Base-by-base conservation (phyloP, 176 grass and related monocot genomes). In the Tillandsia leiboldiana region DNA sequence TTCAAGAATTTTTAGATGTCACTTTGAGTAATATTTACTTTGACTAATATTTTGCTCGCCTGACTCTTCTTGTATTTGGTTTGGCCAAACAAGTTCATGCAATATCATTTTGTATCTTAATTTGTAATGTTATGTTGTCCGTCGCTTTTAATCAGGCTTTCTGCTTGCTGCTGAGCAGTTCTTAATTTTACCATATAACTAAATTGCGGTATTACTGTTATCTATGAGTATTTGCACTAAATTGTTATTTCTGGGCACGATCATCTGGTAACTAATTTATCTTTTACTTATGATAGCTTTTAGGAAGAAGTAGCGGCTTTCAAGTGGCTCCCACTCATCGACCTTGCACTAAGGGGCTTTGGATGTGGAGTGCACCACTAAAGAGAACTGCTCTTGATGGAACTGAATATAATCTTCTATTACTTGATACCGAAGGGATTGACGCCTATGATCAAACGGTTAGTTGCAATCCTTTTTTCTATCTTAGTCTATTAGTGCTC, bases 371-470 rank as follows among this genome's bases (percentile, higher is more conserved):
- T 14, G 24, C 75, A 0, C 94, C 94, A 67, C 77, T 99, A 78
- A 99, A 92, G 72, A 79, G 87, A 81, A 93, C 80, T 72, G 90
- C 82, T 67, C 80, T 93, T 56, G 94, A 99, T 76, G 94, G 94
- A 67, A 99, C 82, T 49, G 90, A 90, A 68, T 99, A 93, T 69
- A 93, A 75, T 78, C 82, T 99, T 83, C 69, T 99, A 29, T 81
- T 99, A 63, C 75, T 99, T 51, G 94, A 99, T 70, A 90, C 82
- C 56, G 94, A 99, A 87, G 94, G 94, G 78, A 99, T 99, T 75
- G 94, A 93, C 90, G 94, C 94, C 71, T 99, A 88, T 73, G 94
- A 99, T 61, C 94, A 99, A 87, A 93, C 94, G 14, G 94, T 97
- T 69, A 77, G 79, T 70, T 26, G n/a, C 59, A 1, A 2, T 73